Conservation (phyloP, 768 basidiomycete genomes). For the Mycena floridula region DNA sequence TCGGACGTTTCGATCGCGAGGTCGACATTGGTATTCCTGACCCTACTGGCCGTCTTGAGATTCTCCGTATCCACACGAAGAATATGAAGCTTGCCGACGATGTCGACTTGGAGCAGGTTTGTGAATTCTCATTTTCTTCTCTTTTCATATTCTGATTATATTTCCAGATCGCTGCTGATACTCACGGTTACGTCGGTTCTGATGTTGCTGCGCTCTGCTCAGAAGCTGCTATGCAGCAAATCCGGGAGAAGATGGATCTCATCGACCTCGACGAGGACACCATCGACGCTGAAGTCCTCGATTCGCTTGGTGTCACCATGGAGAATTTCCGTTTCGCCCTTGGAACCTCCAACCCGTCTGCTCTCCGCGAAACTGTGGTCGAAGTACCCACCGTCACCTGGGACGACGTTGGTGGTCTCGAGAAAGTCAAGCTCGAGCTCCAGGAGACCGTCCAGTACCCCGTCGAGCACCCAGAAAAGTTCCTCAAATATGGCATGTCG, state of each 20-base stretch:
- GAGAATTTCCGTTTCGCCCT: conserved; percentile 99
- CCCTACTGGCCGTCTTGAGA: conserved; percentile 97
- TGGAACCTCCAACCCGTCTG: conserved; percentile 95
- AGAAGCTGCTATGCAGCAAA: conserved; percentile 99
- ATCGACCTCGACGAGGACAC: conserved; percentile 97
- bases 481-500: conserved; percentile 99
- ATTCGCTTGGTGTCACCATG: conserved; percentile 98
- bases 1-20: conserved; percentile 99
- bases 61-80: conserved; percentile 98
- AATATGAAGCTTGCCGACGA: conserved; percentile 99
- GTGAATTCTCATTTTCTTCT: conserved; percentile 4
- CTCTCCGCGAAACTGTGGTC: conserved; percentile 97
- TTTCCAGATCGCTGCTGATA: conserved; percentile 90
- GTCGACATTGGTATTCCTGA: conserved; percentile 99
- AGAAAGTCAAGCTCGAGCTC: conserved; percentile 98
- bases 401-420: conserved; percentile 99
- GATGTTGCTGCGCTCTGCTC: conserved; percentile 97
- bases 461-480: conserved; percentile 99
- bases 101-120: conserved; percentile 92
- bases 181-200: conserved; percentile 98
- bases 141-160: conserved; percentile 5
- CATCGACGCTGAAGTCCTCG: conserved; percentile 98
- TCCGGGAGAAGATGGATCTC: conserved; percentile 99
- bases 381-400: conserved; percentile 98
- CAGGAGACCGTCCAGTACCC: conserved; percentile 99